A percentile compares a stretch with the other conserved stretches of the same genome.
These are phyloP conservation scores for Penicillium goetzii DNA, from an alignment of 495 filamentous ascomycete species.

Conservation along the genomic window DNA sequence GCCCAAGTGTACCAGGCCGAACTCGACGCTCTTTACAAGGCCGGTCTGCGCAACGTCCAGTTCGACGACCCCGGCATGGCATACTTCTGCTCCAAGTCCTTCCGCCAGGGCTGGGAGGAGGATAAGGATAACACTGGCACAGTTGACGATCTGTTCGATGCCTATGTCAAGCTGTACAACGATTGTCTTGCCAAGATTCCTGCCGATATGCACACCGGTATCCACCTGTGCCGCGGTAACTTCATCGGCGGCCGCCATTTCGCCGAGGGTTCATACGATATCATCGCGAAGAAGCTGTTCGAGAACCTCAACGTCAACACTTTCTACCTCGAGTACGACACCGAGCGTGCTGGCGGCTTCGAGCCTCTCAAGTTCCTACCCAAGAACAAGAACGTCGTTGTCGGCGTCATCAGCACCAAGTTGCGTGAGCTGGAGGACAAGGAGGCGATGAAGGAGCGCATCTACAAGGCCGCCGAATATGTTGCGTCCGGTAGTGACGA, in stretches of 20 bases:
- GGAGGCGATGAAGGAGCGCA: constrained; percentile 58
- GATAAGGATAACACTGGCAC: constrained; percentile 58
- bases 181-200: constrained; percentile 58
- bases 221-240: constrained; percentile 66
- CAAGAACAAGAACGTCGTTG: constrained; percentile 65
- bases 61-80: constrained; percentile 69
- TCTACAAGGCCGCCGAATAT: constrained; percentile 63
- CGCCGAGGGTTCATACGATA: constrained; percentile 69
- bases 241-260: constrained; percentile 58
- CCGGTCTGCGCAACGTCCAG: constrained; percentile 66
- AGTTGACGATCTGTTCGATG: constrained; percentile 56
- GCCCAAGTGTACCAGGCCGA: constrained; percentile 64
- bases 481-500: constrained; percentile 54
- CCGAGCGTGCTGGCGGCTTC: constrained; percentile 66
- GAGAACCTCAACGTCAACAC: constrained; percentile 65
- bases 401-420: constrained; percentile 70
- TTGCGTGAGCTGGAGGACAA: constrained; percentile 65
- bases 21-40: constrained; percentile 61
- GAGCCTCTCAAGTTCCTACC: constrained; percentile 65
- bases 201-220: constrained; percentile 64
- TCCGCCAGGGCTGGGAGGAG: constrained; percentile 63
- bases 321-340: constrained; percentile 73
- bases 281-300: constrained; percentile 67
- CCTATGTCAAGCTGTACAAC: constrained; percentile 67
- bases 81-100: constrained; percentile 65